A percentile compares a stretch with the other conserved stretches of the same genome.
Evolutionary conservation across 148 eudicot species (phyloP).

Genomic region (Spergularia marina): DNA sequence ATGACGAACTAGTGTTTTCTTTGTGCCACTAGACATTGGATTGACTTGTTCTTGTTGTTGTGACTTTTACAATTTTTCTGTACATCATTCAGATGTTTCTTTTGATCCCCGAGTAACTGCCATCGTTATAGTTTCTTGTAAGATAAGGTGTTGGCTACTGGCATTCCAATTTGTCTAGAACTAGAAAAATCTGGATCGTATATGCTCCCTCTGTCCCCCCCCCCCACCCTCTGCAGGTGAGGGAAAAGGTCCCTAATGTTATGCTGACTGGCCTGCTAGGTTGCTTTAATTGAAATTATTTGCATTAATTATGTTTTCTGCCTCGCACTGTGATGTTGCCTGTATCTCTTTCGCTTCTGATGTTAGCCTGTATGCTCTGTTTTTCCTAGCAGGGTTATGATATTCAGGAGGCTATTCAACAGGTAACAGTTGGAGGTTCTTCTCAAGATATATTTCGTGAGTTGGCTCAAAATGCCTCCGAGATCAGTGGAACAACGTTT

Average conservation of each 20-base stretch:
- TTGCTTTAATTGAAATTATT: background rate
- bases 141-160: too few relatives aligned
- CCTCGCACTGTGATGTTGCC: background rate
- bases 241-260: background rate
- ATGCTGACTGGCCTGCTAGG: background rate
- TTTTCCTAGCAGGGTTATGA: slow-evolving; percentile 15
- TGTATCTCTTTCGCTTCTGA: background rate
- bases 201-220: too few relatives aligned
- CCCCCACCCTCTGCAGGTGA: too few relatives aligned
- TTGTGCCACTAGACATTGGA: background rate
- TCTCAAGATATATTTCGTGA: slow-evolving; percentile 33
- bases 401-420: slow-evolving; percentile 24
- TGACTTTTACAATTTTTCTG: too few relatives aligned
- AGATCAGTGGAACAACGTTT: background rate
- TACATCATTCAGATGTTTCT: background rate
- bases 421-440: slow-evolving; percentile 10
- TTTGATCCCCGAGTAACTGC: too few relatives aligned
- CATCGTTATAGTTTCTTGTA: too few relatives aligned
- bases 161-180: too few relatives aligned
- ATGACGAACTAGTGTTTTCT: background rate
- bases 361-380: background rate
- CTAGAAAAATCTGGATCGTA: too few relatives aligned
- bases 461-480: slow-evolving; percentile 29
- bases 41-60: too few relatives aligned
- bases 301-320: background rate